Evolutionary conservation across 345 rosid genomes (phyloP), one percentile per base, ranked within the genome.

Genomic region (Moricandia arvensis): DNA sequence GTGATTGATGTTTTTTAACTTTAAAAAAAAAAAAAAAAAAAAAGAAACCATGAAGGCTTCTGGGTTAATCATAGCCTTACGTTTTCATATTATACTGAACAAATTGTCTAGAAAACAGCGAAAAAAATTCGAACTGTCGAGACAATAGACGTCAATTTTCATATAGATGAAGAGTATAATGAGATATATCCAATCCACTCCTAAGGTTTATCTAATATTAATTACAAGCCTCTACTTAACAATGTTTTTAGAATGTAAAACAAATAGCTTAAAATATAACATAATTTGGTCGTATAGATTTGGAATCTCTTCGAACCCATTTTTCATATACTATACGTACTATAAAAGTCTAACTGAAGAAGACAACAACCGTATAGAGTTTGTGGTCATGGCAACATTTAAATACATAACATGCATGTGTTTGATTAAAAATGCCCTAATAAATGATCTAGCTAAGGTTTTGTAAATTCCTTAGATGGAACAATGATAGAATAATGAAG

Each of bases 401-500:
- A 61, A 54, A 37, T 15, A 49, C 61, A 69, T 3, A 69, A 29
- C 64, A 60, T 8, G 18, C 47, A 35, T 13, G 38, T 70, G 71
- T 63, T 70, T 41, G 38, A 57, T 31, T 70, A 21, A 55, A 63
- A 45, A 55, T 41, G 71, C 67, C 68, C 45, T 70, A 63, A 43
- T 33, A 58, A 64, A 58, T 57, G 5, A 59, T 13, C 9, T 58
- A 77, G 33, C 67, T 71, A 71, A 76, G 80, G 72, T 71, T 77
- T 71, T 77, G 33, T 51, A 71, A 55, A 26, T 57, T 69, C 51
- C 18, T 54, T 71, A 65, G 68, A 65, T 58, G 17, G 33, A 24
- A 77, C 72, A 77, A 31, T 63, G 57, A 57, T 71, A 77, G 41
- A 77, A 71, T 64, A 57, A 33, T 58, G 76, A 65, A 57, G 76